These are phyloP conservation scores for Dianthus caryophyllus DNA, from an alignment of 148 eudicot genomes.

Conservation along the genomic window DNA sequence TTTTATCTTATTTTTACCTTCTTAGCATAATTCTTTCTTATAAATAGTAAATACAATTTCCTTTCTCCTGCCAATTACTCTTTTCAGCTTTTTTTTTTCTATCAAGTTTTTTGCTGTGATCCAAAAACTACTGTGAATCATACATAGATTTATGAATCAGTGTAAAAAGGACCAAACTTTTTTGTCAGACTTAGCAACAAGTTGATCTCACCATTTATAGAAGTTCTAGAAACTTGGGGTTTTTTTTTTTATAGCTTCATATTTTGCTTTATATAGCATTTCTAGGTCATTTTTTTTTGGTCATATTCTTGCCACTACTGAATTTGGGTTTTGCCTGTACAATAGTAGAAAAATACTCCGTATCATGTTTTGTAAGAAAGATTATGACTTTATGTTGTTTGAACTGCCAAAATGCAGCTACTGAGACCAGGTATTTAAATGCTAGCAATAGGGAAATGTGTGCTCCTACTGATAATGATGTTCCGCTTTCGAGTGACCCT, in stretches of 20 bases:
- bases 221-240: slow-evolving; percentile 11
- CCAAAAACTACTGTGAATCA: neutral
- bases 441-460: slow-evolving; percentile 95
- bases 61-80: no score
- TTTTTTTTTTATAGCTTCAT: neutral
- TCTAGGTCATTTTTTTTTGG: neutral
- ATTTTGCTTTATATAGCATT: neutral
- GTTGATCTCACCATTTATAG: neutral
- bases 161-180: slow-evolving; percentile 1
- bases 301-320: slow-evolving; percentile 10
- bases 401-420: slow-evolving; percentile 43
- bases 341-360: slow-evolving; percentile 4
- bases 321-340: slow-evolving; percentile 4
- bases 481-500: slow-evolving; percentile 47
- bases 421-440: slow-evolving; percentile 85
- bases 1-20: neutral
- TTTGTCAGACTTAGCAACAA: neutral
- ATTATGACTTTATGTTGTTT: neutral
- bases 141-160: neutral
- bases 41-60: no score
- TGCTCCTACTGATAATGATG: slow-evolving; percentile 71
- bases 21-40: neutral
- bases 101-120: neutral
- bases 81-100: slow-evolving; percentile 7
- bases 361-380: neutral